A percentile compares a stretch with the other conserved stretches of the same genome.
Evolutionary conservation across 208 protist species (phyloP).

Genomic region (Angomonas ambiguus): DNA sequence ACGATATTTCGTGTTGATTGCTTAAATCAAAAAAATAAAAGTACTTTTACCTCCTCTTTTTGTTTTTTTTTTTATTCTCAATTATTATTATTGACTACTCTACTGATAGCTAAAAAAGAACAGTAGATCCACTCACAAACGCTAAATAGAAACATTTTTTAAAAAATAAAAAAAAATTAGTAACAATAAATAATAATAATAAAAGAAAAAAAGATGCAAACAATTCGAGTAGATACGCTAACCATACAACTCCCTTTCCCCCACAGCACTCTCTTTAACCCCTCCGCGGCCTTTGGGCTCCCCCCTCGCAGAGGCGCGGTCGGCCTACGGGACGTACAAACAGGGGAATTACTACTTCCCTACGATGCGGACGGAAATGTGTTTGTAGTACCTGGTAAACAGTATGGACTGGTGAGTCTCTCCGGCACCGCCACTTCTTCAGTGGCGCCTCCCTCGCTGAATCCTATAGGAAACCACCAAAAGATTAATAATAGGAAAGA

Average conservation of each 20-base stretch:
- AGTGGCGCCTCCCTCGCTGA: no score
- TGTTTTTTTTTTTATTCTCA: slow-evolving; percentile 7
- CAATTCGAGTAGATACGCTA: slow-evolving; percentile 55
- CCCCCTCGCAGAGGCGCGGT: slow-evolving; percentile 17
- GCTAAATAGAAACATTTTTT: not conserved
- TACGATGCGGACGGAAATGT: slow-evolving; percentile 68
- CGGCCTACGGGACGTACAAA: slow-evolving; percentile 41
- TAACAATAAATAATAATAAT: slow-evolving; percentile 8
- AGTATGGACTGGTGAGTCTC: slow-evolving; percentile 43
- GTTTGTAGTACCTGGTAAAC: slow-evolving; percentile 44
- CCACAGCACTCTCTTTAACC: slow-evolving; percentile 65
- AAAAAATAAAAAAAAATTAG: not conserved
- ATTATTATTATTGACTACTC: not conserved
- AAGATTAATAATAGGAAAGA: no score
- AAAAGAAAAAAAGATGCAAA: slow-evolving; percentile 11
- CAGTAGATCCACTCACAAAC: no score
- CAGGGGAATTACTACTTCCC: slow-evolving; percentile 50
- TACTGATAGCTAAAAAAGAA: no score
- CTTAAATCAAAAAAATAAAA: no score
- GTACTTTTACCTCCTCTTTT: not conserved
- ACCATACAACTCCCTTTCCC: slow-evolving; percentile 58
- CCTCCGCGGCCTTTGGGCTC: slow-evolving; percentile 52
- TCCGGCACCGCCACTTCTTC: not conserved
- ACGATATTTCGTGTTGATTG: no score
- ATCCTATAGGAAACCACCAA: no score